Percentiles rank a stretch among this genome's conserved stretches.
These are phyloP conservation scores for Plasmodium relictum DNA, from an alignment of 169 alveolate genomes.

Conservation along the genomic window DNA sequence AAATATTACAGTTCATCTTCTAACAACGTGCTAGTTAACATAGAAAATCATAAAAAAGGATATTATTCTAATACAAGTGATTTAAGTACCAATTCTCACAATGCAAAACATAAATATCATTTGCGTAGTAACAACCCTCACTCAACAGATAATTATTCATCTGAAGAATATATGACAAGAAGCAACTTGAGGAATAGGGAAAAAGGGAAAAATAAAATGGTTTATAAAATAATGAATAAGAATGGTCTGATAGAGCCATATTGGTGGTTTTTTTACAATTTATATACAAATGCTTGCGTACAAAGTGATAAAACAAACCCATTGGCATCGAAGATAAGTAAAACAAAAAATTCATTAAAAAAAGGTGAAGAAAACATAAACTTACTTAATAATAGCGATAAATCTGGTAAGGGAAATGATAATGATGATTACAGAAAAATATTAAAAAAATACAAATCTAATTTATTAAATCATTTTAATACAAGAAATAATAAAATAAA, in stretches of 20 bases:
- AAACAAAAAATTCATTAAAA: not conserved
- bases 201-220: slow-evolving; percentile 19
- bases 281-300: slow-evolving; percentile 57
- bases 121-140: slow-evolving; percentile 65
- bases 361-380: not conserved
- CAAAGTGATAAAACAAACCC: slow-evolving; percentile 3
- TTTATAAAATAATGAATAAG: slow-evolving; percentile 61
- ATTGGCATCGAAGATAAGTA: not conserved
- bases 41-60: slow-evolving; percentile 45
- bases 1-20: slow-evolving; percentile 49
- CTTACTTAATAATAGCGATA: not conserved
- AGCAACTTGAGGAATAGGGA: slow-evolving; percentile 19
- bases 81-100: slow-evolving; percentile 48
- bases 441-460: slow-evolving; percentile 37
- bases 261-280: slow-evolving; percentile 75
- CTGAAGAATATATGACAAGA: slow-evolving; percentile 48
- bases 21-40: slow-evolving; percentile 18
- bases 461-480: slow-evolving; percentile 30
- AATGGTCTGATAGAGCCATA: slow-evolving; percentile 63
- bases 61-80: slow-evolving; percentile 63
- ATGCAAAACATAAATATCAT: slow-evolving; percentile 52
- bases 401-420: not conserved
- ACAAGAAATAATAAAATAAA: slow-evolving; percentile 32
- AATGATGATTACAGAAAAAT: not conserved
- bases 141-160: slow-evolving; percentile 58